Conservation (phyloP, 371 early-diverging fungal genomes). For the Mucor racemosus region DNA sequence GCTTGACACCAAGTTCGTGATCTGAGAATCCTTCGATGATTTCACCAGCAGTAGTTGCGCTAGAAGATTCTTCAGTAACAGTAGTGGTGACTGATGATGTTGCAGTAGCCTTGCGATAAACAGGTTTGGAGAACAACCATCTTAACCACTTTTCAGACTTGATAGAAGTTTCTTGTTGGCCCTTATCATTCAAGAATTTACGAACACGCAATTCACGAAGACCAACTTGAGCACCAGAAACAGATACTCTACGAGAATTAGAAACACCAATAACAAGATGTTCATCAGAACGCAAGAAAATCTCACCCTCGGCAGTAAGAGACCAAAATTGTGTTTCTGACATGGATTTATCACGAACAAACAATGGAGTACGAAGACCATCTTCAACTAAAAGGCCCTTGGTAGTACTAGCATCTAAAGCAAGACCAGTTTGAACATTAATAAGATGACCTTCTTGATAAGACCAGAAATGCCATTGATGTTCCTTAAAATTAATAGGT, state of each 20-base stretch:
- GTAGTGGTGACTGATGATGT: slow-evolving; percentile 11
- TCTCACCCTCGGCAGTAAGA: slow-evolving; percentile 44
- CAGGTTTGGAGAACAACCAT: slow-evolving; percentile 48
- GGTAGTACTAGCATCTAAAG: slow-evolving; percentile 43
- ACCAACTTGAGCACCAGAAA: slow-evolving; percentile 50
- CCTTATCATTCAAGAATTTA: slow-evolving; percentile 29
- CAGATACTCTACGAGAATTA: slow-evolving; percentile 27
- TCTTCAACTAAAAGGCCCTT: slow-evolving; percentile 41
- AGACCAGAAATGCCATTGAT: slow-evolving; percentile 57
- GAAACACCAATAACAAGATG: slow-evolving; percentile 42
- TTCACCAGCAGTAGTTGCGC: slow-evolving; percentile 9
- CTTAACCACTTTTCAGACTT: slow-evolving; percentile 43
- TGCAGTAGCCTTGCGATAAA: slow-evolving; percentile 28
- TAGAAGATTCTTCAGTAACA: neutral
- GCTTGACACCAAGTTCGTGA: slow-evolving; percentile 27
- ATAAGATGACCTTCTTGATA: slow-evolving; percentile 57
- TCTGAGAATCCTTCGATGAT: slow-evolving; percentile 39
- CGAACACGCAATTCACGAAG: slow-evolving; percentile 33
- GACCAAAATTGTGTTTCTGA: slow-evolving; percentile 46
- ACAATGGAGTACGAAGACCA: slow-evolving; percentile 37
- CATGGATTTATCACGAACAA: slow-evolving; percentile 35
- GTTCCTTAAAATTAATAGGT: slow-evolving; percentile 42
- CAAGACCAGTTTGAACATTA: slow-evolving; percentile 59
- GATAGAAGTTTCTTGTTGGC: slow-evolving; percentile 32
- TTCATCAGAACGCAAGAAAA: slow-evolving; percentile 39